Evolutionary conservation across 2,329 filamentous ascomycete species (phyloP), one percentile per base, ranked within the genome.

Genomic region (Sporothrix schenckii): DNA sequence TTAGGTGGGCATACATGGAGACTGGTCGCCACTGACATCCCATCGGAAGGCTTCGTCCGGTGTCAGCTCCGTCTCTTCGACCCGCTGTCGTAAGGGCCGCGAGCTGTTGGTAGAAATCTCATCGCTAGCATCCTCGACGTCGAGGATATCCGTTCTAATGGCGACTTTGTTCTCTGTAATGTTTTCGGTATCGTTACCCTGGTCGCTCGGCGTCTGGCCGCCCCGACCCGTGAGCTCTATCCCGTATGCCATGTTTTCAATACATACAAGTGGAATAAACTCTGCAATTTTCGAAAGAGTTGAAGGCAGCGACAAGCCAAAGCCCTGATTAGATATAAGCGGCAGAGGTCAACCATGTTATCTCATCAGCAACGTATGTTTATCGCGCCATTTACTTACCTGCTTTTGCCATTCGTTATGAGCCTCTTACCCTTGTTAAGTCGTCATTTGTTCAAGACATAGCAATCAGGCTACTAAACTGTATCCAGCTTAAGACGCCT

Each of bases 21-120:
- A 72, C 56, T 72, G 68, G 19, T 72, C 70, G 30, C 70, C 70
- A 4, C 66, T 65, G 10, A 72, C 70, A 56, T 67, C 58, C 63
- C 54, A 61, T 4, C 44, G 11, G n/a, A 72, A 72, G 1, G 70
- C 67, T 41, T 72, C 70, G n/a, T 54, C 34, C 2, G 70, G 68
- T 21, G 54, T 72, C 54, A 72, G n/a, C 13, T 72, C 67, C 14
- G 47, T 53, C 52, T 44, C 47, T 6, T 72, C 67, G 7, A 30
- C 27, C 41, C n/a, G 47, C 16, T 41, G 14, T 16, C 52, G 63
- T 27, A 49, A 27, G 14, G 21, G 24, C 14, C 47, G 47, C 5
- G 27, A 39, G 49, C 19, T 50, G 30, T 53, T 30, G 13, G 34
- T 47, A 47, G 52, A 54, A n/a, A 41, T 24, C 24, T 66, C 47